Evolutionary conservation across 176 grass and related monocot species (phyloP).

Genomic region (Musa schizocarpa): DNA sequence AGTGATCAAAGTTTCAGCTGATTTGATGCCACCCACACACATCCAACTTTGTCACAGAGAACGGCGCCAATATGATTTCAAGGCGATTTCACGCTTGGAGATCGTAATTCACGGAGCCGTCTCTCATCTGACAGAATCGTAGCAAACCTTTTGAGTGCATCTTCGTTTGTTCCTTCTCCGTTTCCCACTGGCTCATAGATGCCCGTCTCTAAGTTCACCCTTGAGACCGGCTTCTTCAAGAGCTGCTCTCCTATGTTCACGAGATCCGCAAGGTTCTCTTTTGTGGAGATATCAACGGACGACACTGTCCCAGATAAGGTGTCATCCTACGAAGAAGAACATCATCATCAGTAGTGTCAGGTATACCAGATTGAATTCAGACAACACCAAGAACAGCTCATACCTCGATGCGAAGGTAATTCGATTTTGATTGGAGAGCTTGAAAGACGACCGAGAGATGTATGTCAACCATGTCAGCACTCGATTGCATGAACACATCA

Average conservation of each 20-base stretch:
- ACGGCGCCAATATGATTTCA: neutral
- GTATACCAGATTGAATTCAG: neutral
- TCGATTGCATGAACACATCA: constrained; percentile 75
- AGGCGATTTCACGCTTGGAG: neutral
- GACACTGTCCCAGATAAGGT: constrained; percentile 40
- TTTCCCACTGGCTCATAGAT: constrained; percentile 7
- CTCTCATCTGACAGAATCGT: constrained; percentile 1
- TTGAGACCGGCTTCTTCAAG: constrained; percentile 60
- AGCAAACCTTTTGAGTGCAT: constrained; percentile 42
- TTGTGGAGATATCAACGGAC: constrained; percentile 56
- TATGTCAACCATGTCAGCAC: constrained; percentile 83
- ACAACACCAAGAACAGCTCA: neutral
- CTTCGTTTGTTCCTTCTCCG: constrained; percentile 43
- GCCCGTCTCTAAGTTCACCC: constrained; percentile 60
- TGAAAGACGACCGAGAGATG: constrained; percentile 67
- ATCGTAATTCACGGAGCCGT: constrained; percentile 1
- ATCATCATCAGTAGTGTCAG: neutral
- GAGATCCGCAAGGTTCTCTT: constrained; percentile 67
- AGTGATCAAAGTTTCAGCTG: no score
- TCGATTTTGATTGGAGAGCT: constrained; percentile 56
- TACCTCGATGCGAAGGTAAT: constrained; percentile 90
- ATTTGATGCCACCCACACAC: no score
- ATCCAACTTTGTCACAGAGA: no score
- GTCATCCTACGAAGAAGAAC: constrained; percentile 44
- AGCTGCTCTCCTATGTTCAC: constrained; percentile 36